These are phyloP conservation scores for Phaeomoniella chlamydospora DNA, from an alignment of 2,329 filamentous ascomycete genomes.

Conservation along the genomic window DNA sequence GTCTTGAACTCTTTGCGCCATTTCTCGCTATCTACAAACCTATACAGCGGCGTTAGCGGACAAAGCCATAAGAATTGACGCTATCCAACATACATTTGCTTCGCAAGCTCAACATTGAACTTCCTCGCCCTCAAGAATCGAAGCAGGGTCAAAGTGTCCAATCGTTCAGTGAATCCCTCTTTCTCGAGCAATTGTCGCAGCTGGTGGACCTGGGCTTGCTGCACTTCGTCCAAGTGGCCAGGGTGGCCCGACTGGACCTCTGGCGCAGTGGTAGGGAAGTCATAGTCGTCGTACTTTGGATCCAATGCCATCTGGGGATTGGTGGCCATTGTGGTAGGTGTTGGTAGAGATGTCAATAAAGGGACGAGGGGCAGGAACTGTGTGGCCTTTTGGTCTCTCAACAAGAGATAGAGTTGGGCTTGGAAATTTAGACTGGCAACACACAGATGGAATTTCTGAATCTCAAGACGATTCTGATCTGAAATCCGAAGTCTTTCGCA, in stretches of 20 bases:
- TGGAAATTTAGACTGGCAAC: too few relatives aligned
- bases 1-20: slow-evolving; percentile 83
- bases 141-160: slow-evolving; percentile 87
- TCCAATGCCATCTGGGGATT: slow-evolving; percentile 41
- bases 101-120: slow-evolving; percentile 72
- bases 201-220: slow-evolving; percentile 82
- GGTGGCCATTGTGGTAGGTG: slow-evolving; percentile 4
- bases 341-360: not conserved
- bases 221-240: slow-evolving; percentile 70
- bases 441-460: too few relatives aligned
- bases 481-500: too few relatives aligned
- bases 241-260: slow-evolving; percentile 63
- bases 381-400: too few relatives aligned
- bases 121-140: slow-evolving; percentile 89
- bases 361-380: not conserved
- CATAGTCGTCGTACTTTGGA: slow-evolving; percentile 91
- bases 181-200: slow-evolving; percentile 73
- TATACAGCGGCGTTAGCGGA: too few relatives aligned
- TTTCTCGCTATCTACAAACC: slow-evolving; percentile 81
- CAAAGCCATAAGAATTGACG: too few relatives aligned
- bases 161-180: slow-evolving; percentile 64
- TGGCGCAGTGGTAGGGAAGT: slow-evolving; percentile 70
- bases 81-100: slow-evolving; percentile 63
- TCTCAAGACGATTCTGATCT: too few relatives aligned
- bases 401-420: too few relatives aligned